Conservation (phyloP, 768 basidiomycete species). For the Lentinula aciculospora region DNA sequence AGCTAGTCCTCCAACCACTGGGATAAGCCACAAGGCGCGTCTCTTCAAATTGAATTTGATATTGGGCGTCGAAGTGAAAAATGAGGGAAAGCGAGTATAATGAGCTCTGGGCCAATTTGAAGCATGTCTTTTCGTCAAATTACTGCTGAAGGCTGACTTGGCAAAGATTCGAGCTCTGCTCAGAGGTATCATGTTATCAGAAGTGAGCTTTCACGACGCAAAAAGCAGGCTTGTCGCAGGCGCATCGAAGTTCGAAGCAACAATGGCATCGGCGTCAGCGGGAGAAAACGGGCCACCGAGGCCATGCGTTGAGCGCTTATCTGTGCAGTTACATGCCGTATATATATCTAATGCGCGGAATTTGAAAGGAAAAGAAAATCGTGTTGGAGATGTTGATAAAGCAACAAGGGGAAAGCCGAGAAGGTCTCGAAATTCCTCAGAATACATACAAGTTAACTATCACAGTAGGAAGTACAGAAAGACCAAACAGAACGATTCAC, state of each 20-base stretch:
- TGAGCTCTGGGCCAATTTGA: conserved; percentile 15
- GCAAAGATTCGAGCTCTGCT: neutral
- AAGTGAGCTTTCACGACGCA: neutral
- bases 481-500: too few relatives aligned
- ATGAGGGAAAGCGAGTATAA: conserved; percentile 17
- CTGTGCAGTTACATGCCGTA: too few relatives aligned
- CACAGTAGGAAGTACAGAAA: too few relatives aligned
- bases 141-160: neutral
- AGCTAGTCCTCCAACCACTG: conserved; percentile 48
- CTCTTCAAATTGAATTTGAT: conserved; percentile 20
- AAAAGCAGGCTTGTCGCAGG: neutral
- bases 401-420: too few relatives aligned
- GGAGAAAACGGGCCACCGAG: neutral
- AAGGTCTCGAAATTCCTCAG: too few relatives aligned
- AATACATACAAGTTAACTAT: too few relatives aligned
- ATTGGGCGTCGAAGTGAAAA: conserved; percentile 28
- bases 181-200: neutral
- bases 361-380: too few relatives aligned
- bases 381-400: too few relatives aligned
- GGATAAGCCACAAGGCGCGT: conserved; percentile 47
- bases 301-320: too few relatives aligned
- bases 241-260: neutral
- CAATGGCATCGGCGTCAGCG: neutral
- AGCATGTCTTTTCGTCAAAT: conserved; percentile 17
- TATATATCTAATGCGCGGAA: too few relatives aligned